Percentiles rank a stretch among this genome's conserved stretches.
Conservation (phyloP, 2,329 filamentous ascomycete species). For the Fusarium protoensiforme region DNA sequence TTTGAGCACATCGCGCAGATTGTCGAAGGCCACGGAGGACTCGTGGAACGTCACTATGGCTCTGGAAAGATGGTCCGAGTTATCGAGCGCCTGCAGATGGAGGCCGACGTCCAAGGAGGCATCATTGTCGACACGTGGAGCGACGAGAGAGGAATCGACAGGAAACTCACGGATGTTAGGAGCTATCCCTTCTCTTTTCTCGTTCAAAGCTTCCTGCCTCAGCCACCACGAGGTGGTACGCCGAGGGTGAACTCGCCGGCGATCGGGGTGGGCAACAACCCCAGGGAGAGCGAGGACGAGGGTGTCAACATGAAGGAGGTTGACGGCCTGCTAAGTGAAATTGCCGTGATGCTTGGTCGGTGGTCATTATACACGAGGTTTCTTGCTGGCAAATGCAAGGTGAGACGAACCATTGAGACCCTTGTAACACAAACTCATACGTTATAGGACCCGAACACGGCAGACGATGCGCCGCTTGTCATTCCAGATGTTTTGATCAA, state of each 20-base stretch:
- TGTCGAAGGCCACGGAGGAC: conserved; percentile 87
- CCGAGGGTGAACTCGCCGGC: conserved; percentile 83
- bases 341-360: conserved; percentile 88
- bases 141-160: conserved; percentile 86
- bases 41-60: conserved; percentile 96
- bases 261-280: conserved; percentile 62
- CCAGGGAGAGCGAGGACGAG: conserved; percentile 83
- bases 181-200: conserved; percentile 98
- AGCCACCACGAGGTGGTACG: conserved; percentile 72
- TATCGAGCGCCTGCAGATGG: conserved; percentile 90
- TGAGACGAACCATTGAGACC: conserved; percentile 50
- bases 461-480: conserved; percentile 67
- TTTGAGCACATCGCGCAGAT: conserved; percentile 99
- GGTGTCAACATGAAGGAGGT: conserved; percentile 97
- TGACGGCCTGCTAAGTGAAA: conserved; percentile 87
- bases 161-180: conserved; percentile 93
- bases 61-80: conserved; percentile 93
- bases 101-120: conserved; percentile 95
- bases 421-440: conserved; percentile 23
- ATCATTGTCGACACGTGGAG: conserved; percentile 96
- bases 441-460: conserved; percentile 59
- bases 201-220: conserved; percentile 89
- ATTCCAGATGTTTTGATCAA: conserved; percentile 80
- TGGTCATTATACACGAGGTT: conserved; percentile 96
- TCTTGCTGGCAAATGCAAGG: conserved; percentile 84